Conservation (phyloP, 2,329 filamentous ascomycete species). For the Albifimbria verrucaria region DNA sequence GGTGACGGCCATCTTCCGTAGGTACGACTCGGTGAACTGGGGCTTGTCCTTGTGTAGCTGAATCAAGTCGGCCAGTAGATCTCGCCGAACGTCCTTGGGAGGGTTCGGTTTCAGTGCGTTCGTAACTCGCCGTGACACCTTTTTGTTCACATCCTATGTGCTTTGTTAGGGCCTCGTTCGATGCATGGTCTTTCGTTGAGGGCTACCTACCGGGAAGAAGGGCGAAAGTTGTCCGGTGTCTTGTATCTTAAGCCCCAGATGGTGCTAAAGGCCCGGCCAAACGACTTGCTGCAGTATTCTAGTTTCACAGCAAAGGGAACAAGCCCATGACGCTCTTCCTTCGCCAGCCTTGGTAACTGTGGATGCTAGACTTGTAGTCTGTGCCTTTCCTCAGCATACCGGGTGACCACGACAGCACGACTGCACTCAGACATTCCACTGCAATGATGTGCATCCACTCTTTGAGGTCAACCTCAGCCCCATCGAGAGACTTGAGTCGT, state of each 20-base stretch:
- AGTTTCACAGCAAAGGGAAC: conserved; percentile 41
- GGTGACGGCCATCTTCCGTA: conserved; percentile 49
- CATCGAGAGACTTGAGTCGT: conserved; percentile 32
- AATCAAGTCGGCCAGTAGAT: conserved; percentile 46
- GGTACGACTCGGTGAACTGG: conserved; percentile 43
- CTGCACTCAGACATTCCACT: conserved; percentile 48
- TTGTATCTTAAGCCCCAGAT: conserved; percentile 43
- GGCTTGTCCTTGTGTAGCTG: conserved; percentile 41
- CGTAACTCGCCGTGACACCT: conserved; percentile 31
- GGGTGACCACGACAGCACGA: conserved; percentile 51
- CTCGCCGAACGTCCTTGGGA: conserved; percentile 27
- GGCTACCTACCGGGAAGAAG: conserved; percentile 51
- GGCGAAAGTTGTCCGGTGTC: conserved; percentile 41
- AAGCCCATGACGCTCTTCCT: conserved; percentile 50
- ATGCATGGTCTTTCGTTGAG: too few species aligned
- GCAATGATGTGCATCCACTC: conserved; percentile 56
- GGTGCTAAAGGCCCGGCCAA: conserved; percentile 37
- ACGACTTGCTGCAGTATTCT: conserved; percentile 31
- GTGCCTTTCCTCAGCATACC: conserved; percentile 40
- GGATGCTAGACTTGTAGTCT: conserved; percentile 44
- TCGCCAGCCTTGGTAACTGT: conserved; percentile 49
- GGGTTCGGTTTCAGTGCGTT: conserved; percentile 22
- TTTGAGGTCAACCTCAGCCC: conserved; percentile 42
- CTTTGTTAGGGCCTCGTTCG: too few species aligned
- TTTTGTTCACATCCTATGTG: conserved; percentile 28